Evolutionary conservation across 495 filamentous ascomycete species (phyloP).

Genomic region (Oidiodendron maius): DNA sequence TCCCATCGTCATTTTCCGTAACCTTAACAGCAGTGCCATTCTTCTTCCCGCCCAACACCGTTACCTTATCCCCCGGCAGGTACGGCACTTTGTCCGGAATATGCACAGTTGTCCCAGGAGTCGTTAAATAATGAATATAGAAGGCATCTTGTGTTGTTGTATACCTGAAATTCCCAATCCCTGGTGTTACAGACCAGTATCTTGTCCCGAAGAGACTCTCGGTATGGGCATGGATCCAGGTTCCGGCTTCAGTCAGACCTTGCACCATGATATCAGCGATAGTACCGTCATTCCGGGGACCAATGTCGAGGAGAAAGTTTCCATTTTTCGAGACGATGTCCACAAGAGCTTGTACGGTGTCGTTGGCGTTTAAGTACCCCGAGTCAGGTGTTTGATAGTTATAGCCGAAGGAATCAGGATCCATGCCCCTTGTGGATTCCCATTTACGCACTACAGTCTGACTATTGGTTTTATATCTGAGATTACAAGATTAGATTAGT

Average conservation of each 20-base stretch:
- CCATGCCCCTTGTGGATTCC: conserved; percentile 50
- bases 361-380: conserved; percentile 44
- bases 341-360: conserved; percentile 37
- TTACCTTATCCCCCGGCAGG: too few species aligned
- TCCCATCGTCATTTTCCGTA: too few species aligned
- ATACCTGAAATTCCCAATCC: conserved; percentile 36
- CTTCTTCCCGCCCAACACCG: too few species aligned
- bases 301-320: conserved; percentile 50
- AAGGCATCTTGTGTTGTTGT: conserved; percentile 47
- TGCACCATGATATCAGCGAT: conserved; percentile 41
- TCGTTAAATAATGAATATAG: conserved; percentile 41
- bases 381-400: conserved; percentile 41
- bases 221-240: conserved; percentile 43
- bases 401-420: conserved; percentile 50
- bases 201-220: conserved; percentile 52
- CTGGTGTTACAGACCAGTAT: conserved; percentile 35
- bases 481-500: too few species aligned
- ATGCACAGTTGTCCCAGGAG: too few species aligned
- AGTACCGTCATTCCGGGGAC: conserved; percentile 45
- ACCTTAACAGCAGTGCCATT: too few species aligned
- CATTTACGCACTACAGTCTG: too few species aligned
- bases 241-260: conserved; percentile 39
- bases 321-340: conserved; percentile 53
- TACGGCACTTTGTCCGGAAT: too few species aligned
- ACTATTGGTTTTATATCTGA: too few species aligned